Evolutionary conservation across 441 rosid genomes (phyloP).

Genomic region (Bruguiera hainesii): DNA sequence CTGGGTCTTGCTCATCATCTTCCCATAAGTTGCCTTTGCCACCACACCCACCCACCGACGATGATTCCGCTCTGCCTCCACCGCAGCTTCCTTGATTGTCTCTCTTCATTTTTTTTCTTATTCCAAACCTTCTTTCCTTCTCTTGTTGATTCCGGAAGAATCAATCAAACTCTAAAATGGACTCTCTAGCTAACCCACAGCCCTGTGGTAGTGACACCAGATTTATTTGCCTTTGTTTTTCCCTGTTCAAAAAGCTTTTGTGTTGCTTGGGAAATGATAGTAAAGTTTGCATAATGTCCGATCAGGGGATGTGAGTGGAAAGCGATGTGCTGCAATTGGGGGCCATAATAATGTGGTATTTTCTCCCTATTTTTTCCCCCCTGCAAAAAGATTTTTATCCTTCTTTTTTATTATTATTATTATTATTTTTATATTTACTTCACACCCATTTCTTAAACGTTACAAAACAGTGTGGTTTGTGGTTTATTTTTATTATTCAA

Average conservation of each 20-base stretch:
- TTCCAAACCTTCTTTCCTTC: slow-evolving; percentile 33
- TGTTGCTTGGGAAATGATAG: too few relatives aligned
- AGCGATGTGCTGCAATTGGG: slow-evolving; percentile 38
- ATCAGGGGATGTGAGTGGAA: slow-evolving; percentile 16
- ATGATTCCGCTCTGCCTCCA: slow-evolving; percentile 13
- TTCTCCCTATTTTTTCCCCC: neutral
- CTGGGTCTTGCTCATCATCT: slow-evolving; percentile 48
- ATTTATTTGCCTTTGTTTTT: too few relatives aligned
- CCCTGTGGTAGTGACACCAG: too few relatives aligned
- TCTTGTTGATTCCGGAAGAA: neutral
- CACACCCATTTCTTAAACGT: neutral
- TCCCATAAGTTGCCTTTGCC: slow-evolving; percentile 48
- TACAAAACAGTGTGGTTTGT: too few relatives aligned
- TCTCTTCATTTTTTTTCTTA: slow-evolving; percentile 42
- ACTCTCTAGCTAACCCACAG: too few relatives aligned
- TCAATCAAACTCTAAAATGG: too few relatives aligned
- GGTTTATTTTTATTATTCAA: too few relatives aligned
- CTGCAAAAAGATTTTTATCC: too few relatives aligned
- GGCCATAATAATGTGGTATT: slow-evolving; percentile 39
- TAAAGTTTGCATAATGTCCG: neutral
- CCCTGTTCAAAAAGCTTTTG: too few relatives aligned
- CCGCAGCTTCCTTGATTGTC: slow-evolving; percentile 36
- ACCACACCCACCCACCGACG: slow-evolving; percentile 43
- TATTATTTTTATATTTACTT: too few relatives aligned
- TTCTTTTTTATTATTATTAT: too few relatives aligned